Percentiles rank a stretch among this genome's conserved stretches.
Evolutionary conservation across 2,329 filamentous ascomycete genomes (phyloP).

Genomic region (Sarocladium oryzae): DNA sequence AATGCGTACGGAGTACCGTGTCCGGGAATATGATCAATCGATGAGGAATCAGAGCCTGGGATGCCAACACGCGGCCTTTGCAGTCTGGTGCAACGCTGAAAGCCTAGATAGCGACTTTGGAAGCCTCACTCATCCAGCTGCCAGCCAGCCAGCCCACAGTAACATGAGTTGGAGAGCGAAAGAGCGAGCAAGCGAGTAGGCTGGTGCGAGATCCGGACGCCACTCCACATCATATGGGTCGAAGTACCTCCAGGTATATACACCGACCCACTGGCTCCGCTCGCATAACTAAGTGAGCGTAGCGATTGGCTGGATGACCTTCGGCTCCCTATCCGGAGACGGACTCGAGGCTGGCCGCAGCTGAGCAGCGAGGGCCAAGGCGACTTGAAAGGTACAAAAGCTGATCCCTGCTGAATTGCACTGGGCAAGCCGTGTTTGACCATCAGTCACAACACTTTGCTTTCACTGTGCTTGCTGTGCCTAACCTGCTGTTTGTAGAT

Average conservation of each 20-base stretch:
- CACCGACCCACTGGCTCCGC: neutral
- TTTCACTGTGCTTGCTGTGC: neutral
- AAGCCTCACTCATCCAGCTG: neutral
- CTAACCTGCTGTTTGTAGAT: neutral
- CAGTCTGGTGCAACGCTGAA: no score
- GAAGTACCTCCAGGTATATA: neutral
- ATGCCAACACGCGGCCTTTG: no score
- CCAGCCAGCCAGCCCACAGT: neutral
- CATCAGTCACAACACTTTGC: neutral
- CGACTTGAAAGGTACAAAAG: neutral
- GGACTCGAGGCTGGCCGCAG: no score
- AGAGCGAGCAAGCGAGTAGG: neutral
- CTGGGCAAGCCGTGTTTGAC: neutral
- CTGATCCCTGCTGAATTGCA: neutral
- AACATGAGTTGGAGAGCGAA: neutral
- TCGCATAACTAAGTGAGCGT: neutral
- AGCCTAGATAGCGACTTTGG: no score
- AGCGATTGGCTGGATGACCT: constrained; percentile 2
- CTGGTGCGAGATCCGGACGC: constrained; percentile 6
- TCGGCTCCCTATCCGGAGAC: neutral
- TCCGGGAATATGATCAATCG: no score
- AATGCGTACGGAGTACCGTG: no score
- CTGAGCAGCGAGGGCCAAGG: no score
- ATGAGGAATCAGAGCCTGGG: no score
- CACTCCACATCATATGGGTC: constrained; percentile 1